phyloP scores from a whole-genome alignment of 1,284 basidiomycete species.

The Vanrija humicola region DNA sequence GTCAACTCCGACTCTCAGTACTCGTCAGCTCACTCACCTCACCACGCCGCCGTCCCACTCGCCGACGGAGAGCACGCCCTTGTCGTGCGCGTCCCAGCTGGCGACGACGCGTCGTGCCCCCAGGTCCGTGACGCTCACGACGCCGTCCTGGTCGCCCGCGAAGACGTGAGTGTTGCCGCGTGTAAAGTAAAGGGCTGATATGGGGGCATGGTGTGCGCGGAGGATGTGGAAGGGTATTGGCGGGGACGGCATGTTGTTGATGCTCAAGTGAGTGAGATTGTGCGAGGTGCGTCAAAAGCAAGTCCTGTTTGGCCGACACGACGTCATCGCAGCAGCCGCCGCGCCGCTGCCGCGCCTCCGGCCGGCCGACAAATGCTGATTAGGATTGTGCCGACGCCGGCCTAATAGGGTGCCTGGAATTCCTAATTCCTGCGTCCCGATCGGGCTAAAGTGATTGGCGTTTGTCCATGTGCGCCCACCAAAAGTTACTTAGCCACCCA shows the following conservation, averaged over 20 bases:
- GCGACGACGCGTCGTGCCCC: slow-evolving; percentile 64
- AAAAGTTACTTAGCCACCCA: too few relatives aligned
- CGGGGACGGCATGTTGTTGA: slow-evolving; percentile 20
- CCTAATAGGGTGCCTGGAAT: too few relatives aligned
- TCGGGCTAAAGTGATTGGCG: too few relatives aligned
- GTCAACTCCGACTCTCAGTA: slow-evolving; percentile 12
- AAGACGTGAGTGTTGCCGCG: slow-evolving; percentile 69
- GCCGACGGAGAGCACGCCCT: slow-evolving; percentile 68
- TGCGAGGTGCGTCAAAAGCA: too few relatives aligned
- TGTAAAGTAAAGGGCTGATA: slow-evolving; percentile 57
- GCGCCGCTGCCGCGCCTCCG: too few relatives aligned
- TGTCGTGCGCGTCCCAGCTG: slow-evolving; percentile 72
- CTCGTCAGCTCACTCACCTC: slow-evolving; percentile 56
- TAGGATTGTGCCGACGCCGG: too few relatives aligned
- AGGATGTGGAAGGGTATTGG: slow-evolving; percentile 67
- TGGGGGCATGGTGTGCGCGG: slow-evolving; percentile 61
- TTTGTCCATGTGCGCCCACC: too few relatives aligned
- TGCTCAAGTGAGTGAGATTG: too few relatives aligned
- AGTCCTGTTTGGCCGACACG: too few relatives aligned
- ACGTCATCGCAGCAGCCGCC: too few relatives aligned
- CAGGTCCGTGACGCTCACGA: slow-evolving; percentile 67
- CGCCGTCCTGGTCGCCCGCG: slow-evolving; percentile 69
- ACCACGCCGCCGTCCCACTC: slow-evolving; percentile 65
- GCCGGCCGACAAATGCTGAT: too few relatives aligned
- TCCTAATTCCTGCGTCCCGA: too few relatives aligned